Evolutionary conservation across 1,284 basidiomycete genomes (phyloP), one percentile per base, ranked within the genome.

Genomic region (Athelia sp.): DNA sequence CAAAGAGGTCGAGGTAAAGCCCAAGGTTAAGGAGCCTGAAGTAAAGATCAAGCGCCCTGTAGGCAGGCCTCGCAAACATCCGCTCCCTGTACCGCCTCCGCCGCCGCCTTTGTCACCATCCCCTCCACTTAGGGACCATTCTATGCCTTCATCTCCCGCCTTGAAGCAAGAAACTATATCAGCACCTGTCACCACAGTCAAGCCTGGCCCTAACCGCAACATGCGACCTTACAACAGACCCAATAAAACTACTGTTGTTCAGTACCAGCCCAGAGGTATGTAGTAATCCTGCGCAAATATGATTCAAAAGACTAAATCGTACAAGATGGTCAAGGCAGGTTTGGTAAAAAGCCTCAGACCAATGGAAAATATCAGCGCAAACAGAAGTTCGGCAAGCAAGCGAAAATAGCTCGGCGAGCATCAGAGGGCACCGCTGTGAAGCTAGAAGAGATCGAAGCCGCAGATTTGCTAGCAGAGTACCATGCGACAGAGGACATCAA

Each of bases 301-400:
- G 15, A 21, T 21, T 17, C 6, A 6, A 40, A 6, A 29, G 6
- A 8, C n/a, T 40, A 40, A 40, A 6, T 40, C n/a, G 36, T 17
- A 40, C 8, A n/a, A 40, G 36, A 40, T 40, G 36, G 36, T 21
- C 36, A 40, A 40, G 36, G 36, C n/a, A 40, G 36, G 36, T 40
- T 40, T 40, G 36, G 36, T 9, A 40, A n/a, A n/a, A 40, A 40
- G 36, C n/a, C 36, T 9, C 68, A 69, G 18, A 73, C 70, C 9
- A 82, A 84, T 51, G 81, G 81, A 54, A 62, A 69, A 59, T 68
- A 63, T 54, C 58, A 69, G 59, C 66, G 74, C 55, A 72, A 66
- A 58, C 68, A 68, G 50, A 54, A 66, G 48, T 50, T 56, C 46
- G 56, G 17, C 58, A 53, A 42, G 52, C 51, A 56, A 50, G 61